Base-by-base conservation (phyloP, 108 stramenopile species). In the Skeletonema tropicum region DNA sequence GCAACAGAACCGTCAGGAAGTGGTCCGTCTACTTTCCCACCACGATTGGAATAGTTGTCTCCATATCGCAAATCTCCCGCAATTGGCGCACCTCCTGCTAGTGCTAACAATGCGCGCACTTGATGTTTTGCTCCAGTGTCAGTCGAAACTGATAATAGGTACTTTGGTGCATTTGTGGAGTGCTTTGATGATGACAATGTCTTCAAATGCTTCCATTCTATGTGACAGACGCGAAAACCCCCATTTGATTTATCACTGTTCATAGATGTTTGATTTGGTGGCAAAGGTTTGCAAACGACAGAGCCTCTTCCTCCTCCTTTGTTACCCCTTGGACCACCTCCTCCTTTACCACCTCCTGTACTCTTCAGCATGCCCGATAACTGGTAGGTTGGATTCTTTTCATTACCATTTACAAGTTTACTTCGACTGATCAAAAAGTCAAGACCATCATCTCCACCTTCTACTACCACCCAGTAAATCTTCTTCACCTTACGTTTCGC, bases 1-100 rank as follows among this genome's bases (percentile, higher is more conserved):
- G 94, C 94, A 3, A 95, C 92, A 11, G 94, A 95, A 55, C 73
- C 75, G 70, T 95, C 94, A 19, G 84, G 82, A 12, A 95, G 74
- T 33, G 91, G 83, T 31, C 52, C 21, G 39, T 74, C 68, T 9
- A 83, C 83, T 58, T 45, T 71, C 9, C 81, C 81, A n/a, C 35
- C 72, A 17, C 31, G 68, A 64, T 68, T 45, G 38, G 55, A 39
- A 29, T 70, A 26, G 64, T 70, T 80, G 38, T 68, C 68, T 41
- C 88, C 89, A 63, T 95, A 95, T 29, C 94, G 81, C 26, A 93
- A 64, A 85, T 95, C 94, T 48, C 94, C 94, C 10, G 75, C 69
- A 36, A 95, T 84, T 19, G 90, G 89, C 41, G 88, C 83, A 0
- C 71, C 82, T 4, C 87, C 90, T 12, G 85, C 72, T 26, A 85